Conservation (phyloP, 768 basidiomycete species). For the Lentinula lateritia region DNA sequence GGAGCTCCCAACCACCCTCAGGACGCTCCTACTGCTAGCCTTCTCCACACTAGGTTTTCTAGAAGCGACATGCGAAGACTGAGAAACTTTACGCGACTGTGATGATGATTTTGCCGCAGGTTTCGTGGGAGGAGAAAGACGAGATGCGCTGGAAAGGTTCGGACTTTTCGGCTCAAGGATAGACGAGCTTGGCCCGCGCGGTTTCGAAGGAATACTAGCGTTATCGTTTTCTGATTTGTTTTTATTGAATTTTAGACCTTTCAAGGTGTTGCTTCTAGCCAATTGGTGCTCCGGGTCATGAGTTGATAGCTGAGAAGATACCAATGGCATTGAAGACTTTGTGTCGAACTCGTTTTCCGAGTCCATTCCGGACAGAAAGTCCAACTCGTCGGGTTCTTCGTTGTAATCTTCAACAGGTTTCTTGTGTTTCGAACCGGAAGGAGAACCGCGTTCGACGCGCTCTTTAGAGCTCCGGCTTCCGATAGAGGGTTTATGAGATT, state of each 20-base stretch:
- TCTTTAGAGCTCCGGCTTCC: neutral
- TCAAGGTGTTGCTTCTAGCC: conserved; percentile 1
- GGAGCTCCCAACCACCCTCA: no score
- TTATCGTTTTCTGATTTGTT: conserved; percentile 17
- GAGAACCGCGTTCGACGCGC: conserved; percentile 3
- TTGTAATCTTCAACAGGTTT: neutral
- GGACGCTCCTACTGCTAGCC: neutral
- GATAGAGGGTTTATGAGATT: neutral
- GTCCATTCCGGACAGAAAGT: neutral
- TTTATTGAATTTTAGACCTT: conserved; percentile 29
- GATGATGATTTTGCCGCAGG: neutral
- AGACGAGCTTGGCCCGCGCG: conserved; percentile 7
- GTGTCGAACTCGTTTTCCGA: neutral
- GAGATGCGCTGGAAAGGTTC: conserved; percentile 1
- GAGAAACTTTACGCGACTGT: neutral
- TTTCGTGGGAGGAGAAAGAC: conserved; percentile 9
- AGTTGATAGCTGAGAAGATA: neutral
- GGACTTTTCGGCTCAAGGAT: conserved; percentile 3
- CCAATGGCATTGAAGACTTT: neutral
- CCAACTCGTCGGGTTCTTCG: neutral
- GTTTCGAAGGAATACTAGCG: neutral
- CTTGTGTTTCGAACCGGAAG: neutral
- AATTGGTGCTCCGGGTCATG: neutral
- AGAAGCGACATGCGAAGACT: neutral
- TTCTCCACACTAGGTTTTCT: neutral